A percentile compares a stretch with the other conserved stretches of the same genome.
Evolutionary conservation across 2,329 filamentous ascomycete genomes (phyloP).

Genomic region (Amesomyces nigricolor): DNA sequence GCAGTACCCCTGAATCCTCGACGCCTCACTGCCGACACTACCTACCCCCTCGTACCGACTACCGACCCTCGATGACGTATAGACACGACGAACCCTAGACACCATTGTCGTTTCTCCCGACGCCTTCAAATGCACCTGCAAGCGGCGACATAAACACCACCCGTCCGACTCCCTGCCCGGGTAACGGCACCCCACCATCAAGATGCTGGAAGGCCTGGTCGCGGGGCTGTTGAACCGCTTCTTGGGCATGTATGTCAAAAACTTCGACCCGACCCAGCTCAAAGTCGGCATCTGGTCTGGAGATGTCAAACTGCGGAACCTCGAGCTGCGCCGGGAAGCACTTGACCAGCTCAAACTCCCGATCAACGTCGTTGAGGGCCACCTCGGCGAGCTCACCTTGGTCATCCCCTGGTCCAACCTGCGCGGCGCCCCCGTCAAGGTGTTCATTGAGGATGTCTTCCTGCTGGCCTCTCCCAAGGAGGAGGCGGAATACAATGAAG

Average conservation of each 20-base stretch:
- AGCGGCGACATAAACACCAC: constrained; percentile 25
- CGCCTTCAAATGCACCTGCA: constrained; percentile 29
- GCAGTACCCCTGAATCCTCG: background rate
- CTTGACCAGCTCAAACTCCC: constrained; percentile 95
- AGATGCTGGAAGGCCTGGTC: constrained; percentile 95
- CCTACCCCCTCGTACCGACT: background rate
- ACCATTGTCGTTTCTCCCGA: background rate
- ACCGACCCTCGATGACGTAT: background rate
- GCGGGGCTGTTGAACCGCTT: constrained; percentile 98
- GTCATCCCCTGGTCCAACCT: constrained; percentile 97
- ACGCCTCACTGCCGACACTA: background rate
- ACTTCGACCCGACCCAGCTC: constrained; percentile 95
- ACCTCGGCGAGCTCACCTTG: constrained; percentile 85
- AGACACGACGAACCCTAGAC: background rate
- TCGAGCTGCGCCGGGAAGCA: constrained; percentile 89
- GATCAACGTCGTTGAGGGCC: constrained; percentile 92
- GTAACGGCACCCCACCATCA: constrained; percentile 59
- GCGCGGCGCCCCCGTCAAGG: constrained; percentile 85
- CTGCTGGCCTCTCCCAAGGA: constrained; percentile 91
- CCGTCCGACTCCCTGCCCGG: constrained; percentile 51
- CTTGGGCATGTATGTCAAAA: constrained; percentile 99
- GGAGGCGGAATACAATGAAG: constrained; percentile 86
- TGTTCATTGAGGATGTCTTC: constrained; percentile 96
- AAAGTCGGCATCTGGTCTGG: constrained; percentile 99
- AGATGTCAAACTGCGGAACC: constrained; percentile 89